phyloP scores from a whole-genome alignment of 2,329 filamentous ascomycete species.

The Curvularia sp. region DNA sequence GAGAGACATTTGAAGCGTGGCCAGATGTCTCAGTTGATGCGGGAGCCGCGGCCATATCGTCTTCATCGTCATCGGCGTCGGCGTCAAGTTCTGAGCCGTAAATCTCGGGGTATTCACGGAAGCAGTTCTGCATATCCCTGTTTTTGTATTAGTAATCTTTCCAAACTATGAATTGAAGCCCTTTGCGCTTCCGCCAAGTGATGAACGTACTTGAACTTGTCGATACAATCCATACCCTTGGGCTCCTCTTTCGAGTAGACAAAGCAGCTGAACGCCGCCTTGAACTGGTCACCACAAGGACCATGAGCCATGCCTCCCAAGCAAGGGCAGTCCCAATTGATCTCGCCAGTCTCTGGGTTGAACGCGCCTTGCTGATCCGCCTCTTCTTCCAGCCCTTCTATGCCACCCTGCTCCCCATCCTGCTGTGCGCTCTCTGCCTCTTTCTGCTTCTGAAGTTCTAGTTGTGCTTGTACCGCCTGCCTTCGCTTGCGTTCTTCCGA shows the following conservation, averaged over 20 bases:
- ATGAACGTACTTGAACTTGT: slow-evolving; percentile 86
- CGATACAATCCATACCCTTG: slow-evolving; percentile 97
- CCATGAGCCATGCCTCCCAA: slow-evolving; percentile 96
- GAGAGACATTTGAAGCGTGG: slow-evolving; percentile 3
- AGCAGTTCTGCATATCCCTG: slow-evolving; percentile 97
- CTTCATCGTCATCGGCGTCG: slow-evolving; percentile 73
- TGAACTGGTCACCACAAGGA: slow-evolving; percentile 95
- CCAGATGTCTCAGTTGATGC: slow-evolving; percentile 14
- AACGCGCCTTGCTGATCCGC: slow-evolving; percentile 89
- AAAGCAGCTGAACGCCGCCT: slow-evolving; percentile 95
- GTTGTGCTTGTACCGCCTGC: slow-evolving; percentile 38
- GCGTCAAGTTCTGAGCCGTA: slow-evolving; percentile 89
- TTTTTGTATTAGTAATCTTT: slow-evolving; percentile 11
- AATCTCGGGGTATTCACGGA: slow-evolving; percentile 88
- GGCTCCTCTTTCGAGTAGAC: slow-evolving; percentile 94
- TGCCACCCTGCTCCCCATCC: slow-evolving; percentile 41
- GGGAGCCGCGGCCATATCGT: slow-evolving; percentile 39
- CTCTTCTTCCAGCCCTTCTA: slow-evolving; percentile 75
- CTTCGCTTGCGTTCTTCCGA: slow-evolving; percentile 52
- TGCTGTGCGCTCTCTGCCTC: slow-evolving; percentile 25
- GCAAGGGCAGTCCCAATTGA: slow-evolving; percentile 99
- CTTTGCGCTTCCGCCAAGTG: background rate
- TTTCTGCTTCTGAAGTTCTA: slow-evolving; percentile 37
- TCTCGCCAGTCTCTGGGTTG: slow-evolving; percentile 98
- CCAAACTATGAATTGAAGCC: too few relatives aligned